Conservation (phyloP, 1,139 yeast species). For the Pichia sp. region DNA sequence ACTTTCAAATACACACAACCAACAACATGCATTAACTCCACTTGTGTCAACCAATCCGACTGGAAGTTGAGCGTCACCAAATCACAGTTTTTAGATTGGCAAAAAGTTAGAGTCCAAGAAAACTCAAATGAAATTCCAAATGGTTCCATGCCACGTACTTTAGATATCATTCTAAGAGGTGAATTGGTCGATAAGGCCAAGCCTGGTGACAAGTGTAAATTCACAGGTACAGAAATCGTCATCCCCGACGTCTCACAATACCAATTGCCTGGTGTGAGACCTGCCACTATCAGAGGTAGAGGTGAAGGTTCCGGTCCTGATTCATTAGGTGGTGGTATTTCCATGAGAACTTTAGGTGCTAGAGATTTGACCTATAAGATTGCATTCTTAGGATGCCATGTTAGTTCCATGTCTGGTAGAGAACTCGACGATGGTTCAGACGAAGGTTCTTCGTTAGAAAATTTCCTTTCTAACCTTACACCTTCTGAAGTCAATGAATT, state of each 20-base stretch:
- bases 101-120: slow-evolving; percentile 92
- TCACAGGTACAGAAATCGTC: slow-evolving; percentile 95
- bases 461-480: slow-evolving; percentile 74
- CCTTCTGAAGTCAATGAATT: slow-evolving; percentile 83
- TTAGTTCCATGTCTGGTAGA: slow-evolving; percentile 54
- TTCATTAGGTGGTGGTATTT: slow-evolving; percentile 79
- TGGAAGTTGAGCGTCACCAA: slow-evolving; percentile 85
- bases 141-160: slow-evolving; percentile 98
- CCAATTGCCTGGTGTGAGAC: slow-evolving; percentile 96
- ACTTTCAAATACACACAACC: slow-evolving; percentile 95
- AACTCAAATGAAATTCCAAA: slow-evolving; percentile 96
- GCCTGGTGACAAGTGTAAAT: slow-evolving; percentile 96
- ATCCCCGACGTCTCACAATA: slow-evolving; percentile 94
- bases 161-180: slow-evolving; percentile 91
- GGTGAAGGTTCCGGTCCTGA: slow-evolving; percentile 57
- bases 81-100: slow-evolving; percentile 96
- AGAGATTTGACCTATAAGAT: slow-evolving; percentile 91
- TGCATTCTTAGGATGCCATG: slow-evolving; percentile 93
- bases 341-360: slow-evolving; percentile 82
- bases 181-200: slow-evolving; percentile 96
- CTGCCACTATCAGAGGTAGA: slow-evolving; percentile 68
- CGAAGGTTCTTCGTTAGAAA: slow-evolving; percentile 56
- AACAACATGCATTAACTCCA: slow-evolving; percentile 81
- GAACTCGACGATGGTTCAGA: slow-evolving; percentile 39
- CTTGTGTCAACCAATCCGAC: slow-evolving; percentile 82